These are phyloP conservation scores for Candida methanosorbosa DNA, from an alignment of 805 yeast genomes.

Conservation along the genomic window DNA sequence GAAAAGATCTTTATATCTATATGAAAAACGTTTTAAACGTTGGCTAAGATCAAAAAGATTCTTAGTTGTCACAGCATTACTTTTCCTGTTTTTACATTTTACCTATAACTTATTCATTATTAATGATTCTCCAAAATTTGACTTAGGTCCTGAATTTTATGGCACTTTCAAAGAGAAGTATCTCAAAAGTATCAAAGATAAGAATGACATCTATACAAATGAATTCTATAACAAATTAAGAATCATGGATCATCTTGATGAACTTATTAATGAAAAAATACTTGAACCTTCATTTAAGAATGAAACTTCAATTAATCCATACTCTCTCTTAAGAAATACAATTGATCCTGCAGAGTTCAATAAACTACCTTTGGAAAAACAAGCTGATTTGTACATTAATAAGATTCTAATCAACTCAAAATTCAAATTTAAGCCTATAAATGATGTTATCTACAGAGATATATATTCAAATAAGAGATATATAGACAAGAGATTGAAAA, in stretches of 20 bases:
- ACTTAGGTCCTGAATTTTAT: constrained; percentile 16
- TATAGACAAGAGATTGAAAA: constrained; percentile 13
- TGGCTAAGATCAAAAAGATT: constrained; percentile 10
- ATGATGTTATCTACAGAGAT: constrained; percentile 20
- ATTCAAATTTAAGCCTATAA: constrained; percentile 18
- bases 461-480: constrained; percentile 20
- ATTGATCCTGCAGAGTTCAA: constrained; percentile 9
- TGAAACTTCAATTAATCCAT: constrained; percentile 15
- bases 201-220: constrained; percentile 16
- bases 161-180: constrained; percentile 23
- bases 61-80: constrained; percentile 5
- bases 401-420: constrained; percentile 12
- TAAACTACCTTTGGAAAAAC: constrained; percentile 6
- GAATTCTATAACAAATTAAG: constrained; percentile 19
- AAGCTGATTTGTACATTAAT: constrained; percentile 11
- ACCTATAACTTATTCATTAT: constrained; percentile 4
- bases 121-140: constrained; percentile 6
- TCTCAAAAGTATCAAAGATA: constrained; percentile 11
- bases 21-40: constrained; percentile 9
- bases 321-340: constrained; percentile 9
- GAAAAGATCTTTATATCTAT: constrained; percentile 4
- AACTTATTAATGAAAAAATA: constrained; percentile 21
- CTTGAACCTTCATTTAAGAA: constrained; percentile 7
- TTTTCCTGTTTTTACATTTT: constrained; percentile 6
- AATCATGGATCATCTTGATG: constrained; percentile 20